These are phyloP conservation scores for Erigeron canadensis DNA, from an alignment of 129 eudicot species.

Conservation along the genomic window DNA sequence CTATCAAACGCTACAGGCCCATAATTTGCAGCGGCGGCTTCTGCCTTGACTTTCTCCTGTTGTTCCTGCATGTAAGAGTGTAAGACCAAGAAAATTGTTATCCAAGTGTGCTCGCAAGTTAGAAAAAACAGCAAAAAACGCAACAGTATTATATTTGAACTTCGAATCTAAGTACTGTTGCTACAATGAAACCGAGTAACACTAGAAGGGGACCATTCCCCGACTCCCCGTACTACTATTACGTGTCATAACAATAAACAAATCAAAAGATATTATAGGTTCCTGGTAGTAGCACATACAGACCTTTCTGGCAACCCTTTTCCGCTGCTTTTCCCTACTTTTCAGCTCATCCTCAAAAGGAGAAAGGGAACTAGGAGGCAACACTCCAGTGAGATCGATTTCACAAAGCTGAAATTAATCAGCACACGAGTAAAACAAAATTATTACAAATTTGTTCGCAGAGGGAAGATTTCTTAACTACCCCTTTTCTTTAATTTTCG, in stretches of 20 bases:
- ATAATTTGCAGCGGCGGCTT: slow-evolving; percentile 52
- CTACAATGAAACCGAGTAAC: neutral
- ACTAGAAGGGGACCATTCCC: neutral
- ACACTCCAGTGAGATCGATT: slow-evolving; percentile 59
- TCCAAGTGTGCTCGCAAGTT: neutral
- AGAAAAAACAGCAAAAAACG: neutral
- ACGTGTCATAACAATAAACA: neutral
- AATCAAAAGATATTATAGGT: neutral
- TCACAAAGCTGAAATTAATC: slow-evolving; percentile 74
- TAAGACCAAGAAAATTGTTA: slow-evolving; percentile 10
- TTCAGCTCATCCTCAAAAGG: slow-evolving; percentile 89
- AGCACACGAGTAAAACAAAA: slow-evolving; percentile 22
- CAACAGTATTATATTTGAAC: neutral
- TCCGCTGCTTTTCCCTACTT: slow-evolving; percentile 85
- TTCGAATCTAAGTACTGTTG: neutral
- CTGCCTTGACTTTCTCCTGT: slow-evolving; percentile 80
- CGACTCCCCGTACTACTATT: neutral
- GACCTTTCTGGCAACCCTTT: slow-evolving; percentile 82
- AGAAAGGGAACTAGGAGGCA: slow-evolving; percentile 71
- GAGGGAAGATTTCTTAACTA: neutral
- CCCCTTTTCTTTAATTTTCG: neutral
- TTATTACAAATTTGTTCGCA: slow-evolving; percentile 6
- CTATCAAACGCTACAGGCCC: slow-evolving; percentile 38
- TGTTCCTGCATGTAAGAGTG: slow-evolving; percentile 54
- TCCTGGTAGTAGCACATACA: slow-evolving; percentile 15